Conservation (phyloP, 2,329 filamentous ascomycete species). For the Podosphaera xanthii region DNA sequence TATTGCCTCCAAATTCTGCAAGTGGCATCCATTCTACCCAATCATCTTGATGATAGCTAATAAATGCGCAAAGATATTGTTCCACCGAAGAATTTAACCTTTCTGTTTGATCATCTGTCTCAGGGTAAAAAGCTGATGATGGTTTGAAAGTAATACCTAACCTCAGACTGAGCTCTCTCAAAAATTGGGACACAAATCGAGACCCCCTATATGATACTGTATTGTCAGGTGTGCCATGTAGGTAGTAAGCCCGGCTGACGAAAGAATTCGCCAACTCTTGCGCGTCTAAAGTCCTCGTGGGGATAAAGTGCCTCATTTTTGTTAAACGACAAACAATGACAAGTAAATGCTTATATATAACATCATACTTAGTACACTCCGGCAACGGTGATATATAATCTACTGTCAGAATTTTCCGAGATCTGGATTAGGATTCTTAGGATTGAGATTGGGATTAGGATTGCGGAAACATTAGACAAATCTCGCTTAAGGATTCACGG, state of each 20-base stretch:
- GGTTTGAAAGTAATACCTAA: slow-evolving; percentile 1
- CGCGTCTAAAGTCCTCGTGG: neutral
- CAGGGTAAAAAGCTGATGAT: slow-evolving; percentile 4
- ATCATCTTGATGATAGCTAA: slow-evolving; percentile 6
- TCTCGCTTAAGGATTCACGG: too few relatives aligned
- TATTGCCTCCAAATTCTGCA: slow-evolving; percentile 7
- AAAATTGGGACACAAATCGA: slow-evolving; percentile 1
- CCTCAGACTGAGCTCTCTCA: neutral
- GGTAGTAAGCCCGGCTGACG: neutral
- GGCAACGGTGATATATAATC: neutral
- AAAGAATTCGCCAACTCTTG: neutral
- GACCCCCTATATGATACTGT: slow-evolving; percentile 5
- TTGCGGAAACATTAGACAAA: too few relatives aligned
- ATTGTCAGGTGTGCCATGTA: neutral
- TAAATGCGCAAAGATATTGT: slow-evolving; percentile 1
- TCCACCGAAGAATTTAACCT: too few relatives aligned
- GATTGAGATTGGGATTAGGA: too few relatives aligned
- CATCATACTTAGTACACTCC: neutral
- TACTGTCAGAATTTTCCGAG: too few relatives aligned
- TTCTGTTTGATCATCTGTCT: slow-evolving; percentile 4
- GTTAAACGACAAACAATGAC: too few relatives aligned
- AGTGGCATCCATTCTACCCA: slow-evolving; percentile 5
- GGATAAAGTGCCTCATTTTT: too few relatives aligned
- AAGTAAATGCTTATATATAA: neutral
- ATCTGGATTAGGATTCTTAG: too few relatives aligned